These are phyloP conservation scores for Dioscorea zingiberensis DNA, from an alignment of 106 monocot genomes.

Conservation along the genomic window DNA sequence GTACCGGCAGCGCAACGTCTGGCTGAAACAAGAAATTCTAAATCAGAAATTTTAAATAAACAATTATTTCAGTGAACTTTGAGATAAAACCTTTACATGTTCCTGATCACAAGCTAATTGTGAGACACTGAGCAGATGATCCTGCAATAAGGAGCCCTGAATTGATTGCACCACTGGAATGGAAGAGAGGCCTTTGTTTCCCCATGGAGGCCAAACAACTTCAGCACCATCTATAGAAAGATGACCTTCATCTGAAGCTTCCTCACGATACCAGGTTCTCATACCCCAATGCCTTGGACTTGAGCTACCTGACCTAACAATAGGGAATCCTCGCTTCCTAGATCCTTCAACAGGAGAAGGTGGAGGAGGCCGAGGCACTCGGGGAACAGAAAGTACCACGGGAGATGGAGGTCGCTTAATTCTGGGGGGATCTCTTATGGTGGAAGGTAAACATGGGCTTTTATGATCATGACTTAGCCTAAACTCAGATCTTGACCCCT, in stretches of 20 bases:
- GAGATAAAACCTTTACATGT: constrained; percentile 54
- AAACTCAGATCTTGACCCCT: constrained; percentile 80
- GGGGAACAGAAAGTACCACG: constrained; percentile 91
- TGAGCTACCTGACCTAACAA: constrained; percentile 97
- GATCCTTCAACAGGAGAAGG: constrained; percentile 82
- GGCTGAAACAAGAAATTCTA: constrained; percentile 57
- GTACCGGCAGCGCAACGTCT: constrained; percentile 80
- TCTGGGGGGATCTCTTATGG: constrained; percentile 50
- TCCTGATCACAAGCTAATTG: constrained; percentile 76
- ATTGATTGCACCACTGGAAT: constrained; percentile 54
- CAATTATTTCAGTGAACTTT: neutral
- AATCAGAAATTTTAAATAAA: neutral
- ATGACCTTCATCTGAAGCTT: constrained; percentile 31
- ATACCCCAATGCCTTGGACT: constrained; percentile 93
- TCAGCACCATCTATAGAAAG: constrained; percentile 76
- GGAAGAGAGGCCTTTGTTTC: constrained; percentile 39
- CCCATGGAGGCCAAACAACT: constrained; percentile 90
- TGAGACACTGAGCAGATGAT: constrained; percentile 65
- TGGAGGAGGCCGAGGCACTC: constrained; percentile 65
- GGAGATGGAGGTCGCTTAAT: constrained; percentile 90
- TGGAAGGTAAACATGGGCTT: constrained; percentile 79
- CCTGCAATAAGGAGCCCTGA: constrained; percentile 61
- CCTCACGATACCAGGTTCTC: constrained; percentile 65
- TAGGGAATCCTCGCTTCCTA: constrained; percentile 78
- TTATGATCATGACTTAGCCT: constrained; percentile 55